Conservation (phyloP, 768 basidiomycete species). For the Solioccasus polychromus region DNA sequence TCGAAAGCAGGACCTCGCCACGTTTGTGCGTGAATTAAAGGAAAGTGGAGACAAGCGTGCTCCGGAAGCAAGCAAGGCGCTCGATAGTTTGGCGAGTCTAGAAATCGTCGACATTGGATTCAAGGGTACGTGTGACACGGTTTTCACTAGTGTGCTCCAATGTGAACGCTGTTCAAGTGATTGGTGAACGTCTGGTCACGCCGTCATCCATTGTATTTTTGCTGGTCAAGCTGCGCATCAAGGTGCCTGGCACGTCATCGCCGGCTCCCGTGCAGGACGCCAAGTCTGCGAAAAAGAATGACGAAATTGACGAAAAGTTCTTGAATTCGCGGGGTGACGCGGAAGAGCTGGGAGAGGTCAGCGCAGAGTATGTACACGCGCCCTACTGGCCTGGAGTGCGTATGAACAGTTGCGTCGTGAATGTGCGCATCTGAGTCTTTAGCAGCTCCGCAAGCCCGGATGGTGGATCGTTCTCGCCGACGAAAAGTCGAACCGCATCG, state of each 20-base stretch:
- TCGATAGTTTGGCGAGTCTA: constrained; percentile 68
- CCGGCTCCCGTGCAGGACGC: constrained; percentile 37
- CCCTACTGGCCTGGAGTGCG: constrained; percentile 89
- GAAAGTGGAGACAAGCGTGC: constrained; percentile 17
- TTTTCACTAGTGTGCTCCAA: background rate
- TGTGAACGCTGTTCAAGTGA: constrained; percentile 49
- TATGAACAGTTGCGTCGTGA: constrained; percentile 1
- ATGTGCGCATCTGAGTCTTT: background rate
- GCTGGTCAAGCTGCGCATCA: constrained; percentile 76
- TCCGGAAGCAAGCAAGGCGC: constrained; percentile 45
- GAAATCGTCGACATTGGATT: constrained; percentile 82
- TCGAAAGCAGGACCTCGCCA: constrained; percentile 16
- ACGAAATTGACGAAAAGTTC: constrained; percentile 70
- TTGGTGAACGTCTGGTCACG: constrained; percentile 84
- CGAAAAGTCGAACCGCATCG: constrained; percentile 77
- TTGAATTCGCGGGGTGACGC: constrained; percentile 57
- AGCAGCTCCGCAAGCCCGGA: constrained; percentile 78
- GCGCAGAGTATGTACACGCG: constrained; percentile 74
- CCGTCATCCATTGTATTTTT: constrained; percentile 88
- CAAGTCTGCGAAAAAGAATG: constrained; percentile 45
- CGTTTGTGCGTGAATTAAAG: constrained; percentile 17
- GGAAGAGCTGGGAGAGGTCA: constrained; percentile 53
- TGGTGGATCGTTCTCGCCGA: constrained; percentile 95
- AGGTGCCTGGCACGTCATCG: constrained; percentile 44
- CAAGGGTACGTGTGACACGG: constrained; percentile 56